Evolutionary conservation across 2,329 filamentous ascomycete genomes (phyloP), one percentile per base, ranked within the genome.

Genomic region (Cladosporium velox): DNA sequence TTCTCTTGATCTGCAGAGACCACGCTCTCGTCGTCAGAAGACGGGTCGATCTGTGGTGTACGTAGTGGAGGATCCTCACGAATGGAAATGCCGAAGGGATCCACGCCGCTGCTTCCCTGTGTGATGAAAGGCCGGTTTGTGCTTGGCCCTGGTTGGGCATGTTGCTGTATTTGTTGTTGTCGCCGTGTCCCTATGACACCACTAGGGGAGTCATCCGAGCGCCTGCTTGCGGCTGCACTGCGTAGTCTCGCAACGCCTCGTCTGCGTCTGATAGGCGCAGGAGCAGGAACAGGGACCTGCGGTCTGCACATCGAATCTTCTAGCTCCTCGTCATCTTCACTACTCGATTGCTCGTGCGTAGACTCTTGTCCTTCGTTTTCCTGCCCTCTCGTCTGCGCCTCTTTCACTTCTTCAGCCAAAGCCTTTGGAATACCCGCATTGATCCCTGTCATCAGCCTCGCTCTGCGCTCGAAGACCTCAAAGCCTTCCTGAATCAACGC

Each of bases 401-500:
- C 83, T 21, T 72, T 71, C 2, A 85, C 86, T 12, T 77, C 77
- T 0, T 74, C 74, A 59, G 71, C 75, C 63, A 87, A 68, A 15
- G 79, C 77, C 21, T 69, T 66, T 0, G 86, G 85, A 21, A 88
- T 79, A 0, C 78, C 79, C 11, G 87, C 87, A 71, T 89, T 86
- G 14, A 89, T 87, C 2, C 83, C 84, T 3, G 86, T 86, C 87
- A 88, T 88, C 54, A 89, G 74, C 74, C 79, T 83, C 18, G 87
- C 87, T 66, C 87, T 79, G 60, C 83, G 79, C 59, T 83, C 82
- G 71, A 87, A 89, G 0, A 80, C 80, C 5, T 82, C 81, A 74
- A 85, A 89, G 70, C 88, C 84, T 65, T 87, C 86, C 67, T 86
- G 85, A 7, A 86, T 79, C 67, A 89, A 72, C 35, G 83, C 82